Evolutionary conservation across 805 yeast genomes (phyloP), one percentile per base, ranked within the genome.

Genomic region (Naumovozyma castellii): DNA sequence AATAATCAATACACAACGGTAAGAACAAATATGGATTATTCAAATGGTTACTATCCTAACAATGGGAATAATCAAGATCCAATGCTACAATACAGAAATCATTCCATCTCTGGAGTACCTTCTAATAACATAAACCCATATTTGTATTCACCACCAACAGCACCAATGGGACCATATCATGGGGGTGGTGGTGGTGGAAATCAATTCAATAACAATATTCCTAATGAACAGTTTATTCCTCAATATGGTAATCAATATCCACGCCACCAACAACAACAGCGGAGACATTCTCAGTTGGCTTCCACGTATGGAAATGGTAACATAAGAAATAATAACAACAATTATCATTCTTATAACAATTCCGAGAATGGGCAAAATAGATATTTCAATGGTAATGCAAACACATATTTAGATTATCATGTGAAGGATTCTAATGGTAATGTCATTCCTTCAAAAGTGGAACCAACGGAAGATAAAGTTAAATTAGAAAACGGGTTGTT

Each of bases 401-500:
- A 16, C 18, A 20, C 14, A 20, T 33, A 34, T 28, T n/a, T 15
- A 15, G 39, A 37, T 18, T 38, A 42, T 16, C 19, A 32, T 32
- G 16, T 17, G 5, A 32, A 22, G 10, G 27, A 22, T 22, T 22
- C 27, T 6, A 22, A 22, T 10, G 27, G 27, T 10, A 10, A 22
- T 6, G 10, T 22, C 10, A 22, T 22, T 22, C 27, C 6, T 22
- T 6, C 6, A 6, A 22, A 22, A 10, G 6, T 22, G 6, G 27
- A 22, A 10, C 10, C 10, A 22, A 6, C 27, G 10, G 10, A 22
- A 10, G 27, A 22, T 22, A 22, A 22, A 22, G 10, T 22, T 22
- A 22, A 10, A 10, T 22, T 33, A 5, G 87, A 80, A 34, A 80
- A 80, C 53, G 86, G 87, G 1, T 60, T 55, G 17, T 30, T 80